A percentile compares a stretch with the other conserved stretches of the same genome.
Evolutionary conservation across 2,329 filamentous ascomycete genomes (phyloP).

Genomic region (Alternaria conjuncta): DNA sequence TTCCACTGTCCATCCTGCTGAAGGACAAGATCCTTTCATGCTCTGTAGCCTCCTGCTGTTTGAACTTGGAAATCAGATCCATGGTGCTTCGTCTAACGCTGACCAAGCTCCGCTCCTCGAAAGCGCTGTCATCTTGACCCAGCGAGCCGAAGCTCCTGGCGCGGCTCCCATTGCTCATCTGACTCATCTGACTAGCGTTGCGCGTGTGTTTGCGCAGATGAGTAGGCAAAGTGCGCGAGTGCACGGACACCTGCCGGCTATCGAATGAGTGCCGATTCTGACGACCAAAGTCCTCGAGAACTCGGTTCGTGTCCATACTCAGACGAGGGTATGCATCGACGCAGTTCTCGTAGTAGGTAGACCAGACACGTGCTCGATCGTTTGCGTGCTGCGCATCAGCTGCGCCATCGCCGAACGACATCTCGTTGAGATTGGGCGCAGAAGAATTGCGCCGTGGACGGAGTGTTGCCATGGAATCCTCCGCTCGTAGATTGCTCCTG

Average conservation of each 20-base stretch:
- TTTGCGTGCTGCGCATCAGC: constrained; percentile 8
- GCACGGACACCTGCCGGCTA: constrained; percentile 19
- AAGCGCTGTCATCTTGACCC: constrained; percentile 19
- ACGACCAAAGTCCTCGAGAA: constrained; percentile 22
- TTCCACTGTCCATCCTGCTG: constrained; percentile 18
- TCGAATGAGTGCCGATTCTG: constrained; percentile 27
- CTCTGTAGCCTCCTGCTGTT: constrained; percentile 47
- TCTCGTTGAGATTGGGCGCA: constrained; percentile 24
- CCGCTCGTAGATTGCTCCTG: constrained; percentile 18
- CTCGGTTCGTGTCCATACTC: constrained; percentile 26
- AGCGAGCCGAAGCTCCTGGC: constrained; percentile 23
- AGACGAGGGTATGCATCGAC: constrained; percentile 34
- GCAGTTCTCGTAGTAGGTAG: constrained; percentile 45
- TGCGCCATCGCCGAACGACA: constrained; percentile 17
- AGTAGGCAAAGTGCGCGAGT: constrained; percentile 20
- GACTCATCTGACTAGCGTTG: constrained; percentile 30
- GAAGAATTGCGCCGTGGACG: constrained; percentile 32
- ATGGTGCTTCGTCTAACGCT: constrained; percentile 50
- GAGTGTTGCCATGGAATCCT: constrained; percentile 34
- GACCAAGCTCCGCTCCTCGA: constrained; percentile 36
- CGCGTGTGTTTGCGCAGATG: constrained; percentile 24
- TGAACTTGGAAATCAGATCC: constrained; percentile 48
- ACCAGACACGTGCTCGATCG: constrained; percentile 42
- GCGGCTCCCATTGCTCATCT: constrained; percentile 23
- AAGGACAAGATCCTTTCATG: constrained; percentile 36